Evolutionary conservation across 2,329 filamentous ascomycete species (phyloP), one percentile per base, ranked within the genome.

Genomic region (Colletotrichum agaves): DNA sequence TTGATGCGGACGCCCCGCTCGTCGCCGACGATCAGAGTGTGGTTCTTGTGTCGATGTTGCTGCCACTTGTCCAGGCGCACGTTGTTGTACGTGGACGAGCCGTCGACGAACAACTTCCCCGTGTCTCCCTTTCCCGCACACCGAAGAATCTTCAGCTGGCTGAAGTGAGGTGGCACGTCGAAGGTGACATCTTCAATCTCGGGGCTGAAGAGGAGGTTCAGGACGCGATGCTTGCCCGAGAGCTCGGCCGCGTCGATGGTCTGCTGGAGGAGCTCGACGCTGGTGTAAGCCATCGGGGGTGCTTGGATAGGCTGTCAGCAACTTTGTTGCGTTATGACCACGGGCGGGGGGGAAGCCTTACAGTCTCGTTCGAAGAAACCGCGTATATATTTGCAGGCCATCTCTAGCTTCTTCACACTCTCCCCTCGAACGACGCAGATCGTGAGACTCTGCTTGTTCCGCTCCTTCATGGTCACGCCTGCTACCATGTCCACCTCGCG

Each of bases 61-160:
- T 63, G 60, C 60, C 60, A 63, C 15, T 55, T 63, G 23, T 63
- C 60, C 19, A 63, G 60, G 21, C 60, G 49, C 15, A 63, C 60
- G 60, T 46, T 53, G 23, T 57, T 55, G 50, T 63, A 63, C 12
- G 60, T 63, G 12, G 60, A 55, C 3, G 39, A 55, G n/a, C 60
- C 60, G 39, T 63, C 60, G 21, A 63, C 46, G 50, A 63, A 53
- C 6, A 63, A 39, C 7, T 27, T 53, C 8, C 60, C 46, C 21
- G 43, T 27, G 35, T 57, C 37, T 27, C 27, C 27, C 4, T 33
- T n/a, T 19, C 35, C 23, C 0, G 60, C 60, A 17, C 60, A 63
- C 0, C 60, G 47, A 0, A 63, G 60, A 17, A 63, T 23, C 49
- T 55, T 55, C 23, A 63, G 60, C 12, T 55, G 41, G 47, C 41